phyloP scores from a whole-genome alignment of 225 moss, liverwort and hornwort genomes.

The Pseudisothecium myosuroides region DNA sequence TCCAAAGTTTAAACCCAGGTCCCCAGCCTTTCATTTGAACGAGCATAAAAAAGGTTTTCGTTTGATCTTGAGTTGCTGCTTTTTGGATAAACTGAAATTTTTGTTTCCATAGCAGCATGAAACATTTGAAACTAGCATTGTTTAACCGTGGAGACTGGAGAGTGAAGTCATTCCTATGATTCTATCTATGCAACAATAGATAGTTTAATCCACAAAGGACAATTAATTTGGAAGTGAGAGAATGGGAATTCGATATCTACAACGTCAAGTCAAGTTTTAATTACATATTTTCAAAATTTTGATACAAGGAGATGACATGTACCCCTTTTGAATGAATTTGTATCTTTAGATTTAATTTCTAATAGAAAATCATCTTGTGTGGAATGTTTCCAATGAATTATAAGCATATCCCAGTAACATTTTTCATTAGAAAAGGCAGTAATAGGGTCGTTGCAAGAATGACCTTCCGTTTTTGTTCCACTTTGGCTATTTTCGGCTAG shows the following conservation, averaged over 20 bases:
- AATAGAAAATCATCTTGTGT: fast-evolving
- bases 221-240: background rate
- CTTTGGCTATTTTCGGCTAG: too few species aligned
- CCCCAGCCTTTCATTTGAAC: background rate
- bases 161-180: background rate
- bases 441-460: too few species aligned
- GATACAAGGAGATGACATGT: background rate
- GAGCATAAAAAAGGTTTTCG: background rate
- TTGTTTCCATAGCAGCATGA: background rate
- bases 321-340: background rate
- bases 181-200: background rate
- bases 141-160: background rate
- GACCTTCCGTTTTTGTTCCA: too few species aligned
- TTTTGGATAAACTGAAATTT: background rate
- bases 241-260: background rate
- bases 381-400: background rate
- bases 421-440: background rate
- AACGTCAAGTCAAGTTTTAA: background rate
- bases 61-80: too few species aligned
- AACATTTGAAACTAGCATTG: background rate
- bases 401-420: background rate
- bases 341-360: background rate
- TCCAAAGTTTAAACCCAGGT: background rate
- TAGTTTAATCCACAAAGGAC: background rate
- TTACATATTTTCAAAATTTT: background rate